Evolutionary conservation across 2,329 filamentous ascomycete species (phyloP).

Genomic region (Aureobasidium sp.): DNA sequence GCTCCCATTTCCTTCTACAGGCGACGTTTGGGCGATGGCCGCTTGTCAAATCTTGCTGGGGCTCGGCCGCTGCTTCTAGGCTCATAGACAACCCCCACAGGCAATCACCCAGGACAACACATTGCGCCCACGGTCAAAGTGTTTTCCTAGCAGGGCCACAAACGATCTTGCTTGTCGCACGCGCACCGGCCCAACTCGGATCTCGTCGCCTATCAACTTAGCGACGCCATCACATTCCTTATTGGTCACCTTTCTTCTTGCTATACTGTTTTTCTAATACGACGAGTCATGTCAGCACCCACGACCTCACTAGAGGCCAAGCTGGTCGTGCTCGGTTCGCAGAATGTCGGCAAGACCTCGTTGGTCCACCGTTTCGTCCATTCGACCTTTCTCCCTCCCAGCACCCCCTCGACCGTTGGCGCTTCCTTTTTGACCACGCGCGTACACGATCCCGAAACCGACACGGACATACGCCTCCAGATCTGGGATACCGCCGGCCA

Average conservation of each 20-base stretch:
- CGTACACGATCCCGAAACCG: conserved; percentile 67
- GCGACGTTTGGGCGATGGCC: conserved; percentile 8
- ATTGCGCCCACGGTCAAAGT: not conserved
- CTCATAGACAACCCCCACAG: not conserved
- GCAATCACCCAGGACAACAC: not conserved
- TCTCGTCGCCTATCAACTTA: not conserved
- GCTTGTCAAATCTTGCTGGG: conserved; percentile 1
- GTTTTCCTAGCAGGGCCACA: not conserved
- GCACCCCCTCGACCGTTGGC: conserved; percentile 40
- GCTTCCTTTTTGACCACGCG: conserved; percentile 56
- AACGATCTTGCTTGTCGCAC: conserved; percentile 1
- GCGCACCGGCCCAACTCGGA: not conserved
- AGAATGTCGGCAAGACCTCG: conserved; percentile 73
- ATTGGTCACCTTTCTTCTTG: not conserved
- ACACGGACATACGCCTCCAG: conserved; percentile 81
- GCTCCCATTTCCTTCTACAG: not conserved
- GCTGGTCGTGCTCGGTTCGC: conserved; percentile 70
- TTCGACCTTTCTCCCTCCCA: conserved; percentile 55
- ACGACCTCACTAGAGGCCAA: conserved; percentile 62
- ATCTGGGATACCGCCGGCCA: conserved; percentile 97
- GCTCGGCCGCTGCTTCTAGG: not conserved
- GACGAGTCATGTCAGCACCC: conserved; percentile 5
- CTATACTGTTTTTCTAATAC: not conserved
- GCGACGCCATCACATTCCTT: not conserved
- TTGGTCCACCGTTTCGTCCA: conserved; percentile 70